Conservation (phyloP, 176 grass and related monocot genomes). For the maize (Zea mays) region DNA sequence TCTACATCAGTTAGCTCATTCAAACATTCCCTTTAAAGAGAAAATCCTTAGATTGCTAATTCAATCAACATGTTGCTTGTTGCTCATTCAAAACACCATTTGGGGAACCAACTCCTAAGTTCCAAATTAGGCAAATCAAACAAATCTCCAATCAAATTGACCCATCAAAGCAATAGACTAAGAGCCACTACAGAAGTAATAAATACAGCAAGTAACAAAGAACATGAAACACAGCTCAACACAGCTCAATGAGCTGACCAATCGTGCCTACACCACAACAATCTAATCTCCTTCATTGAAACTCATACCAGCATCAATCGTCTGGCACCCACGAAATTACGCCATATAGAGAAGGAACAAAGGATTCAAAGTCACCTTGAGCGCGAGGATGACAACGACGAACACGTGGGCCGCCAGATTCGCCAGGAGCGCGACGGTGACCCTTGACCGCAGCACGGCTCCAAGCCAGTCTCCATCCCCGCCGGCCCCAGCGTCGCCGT, state of each 20-base stretch:
- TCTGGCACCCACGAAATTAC: too few relatives aligned
- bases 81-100: conserved; percentile 1
- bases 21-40: neutral
- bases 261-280: neutral
- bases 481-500: conserved; percentile 24
- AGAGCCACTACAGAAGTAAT: neutral
- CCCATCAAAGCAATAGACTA: neutral
- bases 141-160: conserved; percentile 16
- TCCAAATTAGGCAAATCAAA: neutral
- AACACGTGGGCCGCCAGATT: conserved; percentile 66
- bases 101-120: neutral
- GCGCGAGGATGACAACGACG: conserved; percentile 47
- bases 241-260: conserved; percentile 17
- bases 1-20: neutral
- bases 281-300: neutral
- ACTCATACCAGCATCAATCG: neutral
- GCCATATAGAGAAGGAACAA: neutral
- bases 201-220: neutral
- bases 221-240: neutral
- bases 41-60: neutral
- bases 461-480: conserved; percentile 39
- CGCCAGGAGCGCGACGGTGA: conserved; percentile 60
- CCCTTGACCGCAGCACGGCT: conserved; percentile 56
- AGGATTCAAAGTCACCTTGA: conserved; percentile 50
- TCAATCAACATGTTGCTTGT: neutral